These are phyloP conservation scores for Flueggea neowawraea DNA, from an alignment of 441 rosid genomes.

Conservation along the genomic window DNA sequence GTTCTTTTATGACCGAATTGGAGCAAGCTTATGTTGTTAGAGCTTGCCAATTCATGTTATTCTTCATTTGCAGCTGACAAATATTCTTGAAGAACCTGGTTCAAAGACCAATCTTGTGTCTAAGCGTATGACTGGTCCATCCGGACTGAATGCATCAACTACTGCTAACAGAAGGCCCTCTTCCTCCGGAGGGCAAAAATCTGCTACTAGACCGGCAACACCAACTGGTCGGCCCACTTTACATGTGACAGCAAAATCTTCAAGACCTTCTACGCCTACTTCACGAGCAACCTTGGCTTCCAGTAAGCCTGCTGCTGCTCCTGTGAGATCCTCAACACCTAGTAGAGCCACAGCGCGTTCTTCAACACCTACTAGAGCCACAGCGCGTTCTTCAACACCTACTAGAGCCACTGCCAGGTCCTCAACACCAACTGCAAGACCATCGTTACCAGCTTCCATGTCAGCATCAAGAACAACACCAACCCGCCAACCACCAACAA, in stretches of 20 bases:
- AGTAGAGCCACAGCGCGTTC: slow-evolving; percentile 45
- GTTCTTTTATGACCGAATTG: background rate
- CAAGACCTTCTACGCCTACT: slow-evolving; percentile 60
- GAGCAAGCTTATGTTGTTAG: slow-evolving; percentile 12
- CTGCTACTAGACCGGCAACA: slow-evolving; percentile 43
- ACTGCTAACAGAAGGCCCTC: slow-evolving; percentile 46
- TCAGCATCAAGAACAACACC: slow-evolving; percentile 42
- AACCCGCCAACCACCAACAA: slow-evolving; percentile 25
- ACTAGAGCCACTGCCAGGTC: too few species aligned
- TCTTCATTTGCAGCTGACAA: slow-evolving; percentile 51
- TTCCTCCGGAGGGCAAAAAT: slow-evolving; percentile 39
- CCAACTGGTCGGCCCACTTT: slow-evolving; percentile 50
- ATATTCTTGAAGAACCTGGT: slow-evolving; percentile 57
- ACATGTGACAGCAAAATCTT: slow-evolving; percentile 35
- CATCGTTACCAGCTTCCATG: slow-evolving; percentile 32
- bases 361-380: too few species aligned
- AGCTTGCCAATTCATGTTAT: slow-evolving; percentile 18
- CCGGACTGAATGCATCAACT: slow-evolving; percentile 28
- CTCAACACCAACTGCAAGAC: slow-evolving; percentile 48
- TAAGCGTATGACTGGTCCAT: slow-evolving; percentile 23
- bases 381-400: too few species aligned
- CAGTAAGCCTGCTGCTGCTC: slow-evolving; percentile 6
- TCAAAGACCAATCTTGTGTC: slow-evolving; percentile 22
- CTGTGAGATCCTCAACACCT: slow-evolving; percentile 44
- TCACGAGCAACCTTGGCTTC: slow-evolving; percentile 46